phyloP scores from a whole-genome alignment of 352 stramenopile genomes.

The Phytophthora uliginosa region DNA sequence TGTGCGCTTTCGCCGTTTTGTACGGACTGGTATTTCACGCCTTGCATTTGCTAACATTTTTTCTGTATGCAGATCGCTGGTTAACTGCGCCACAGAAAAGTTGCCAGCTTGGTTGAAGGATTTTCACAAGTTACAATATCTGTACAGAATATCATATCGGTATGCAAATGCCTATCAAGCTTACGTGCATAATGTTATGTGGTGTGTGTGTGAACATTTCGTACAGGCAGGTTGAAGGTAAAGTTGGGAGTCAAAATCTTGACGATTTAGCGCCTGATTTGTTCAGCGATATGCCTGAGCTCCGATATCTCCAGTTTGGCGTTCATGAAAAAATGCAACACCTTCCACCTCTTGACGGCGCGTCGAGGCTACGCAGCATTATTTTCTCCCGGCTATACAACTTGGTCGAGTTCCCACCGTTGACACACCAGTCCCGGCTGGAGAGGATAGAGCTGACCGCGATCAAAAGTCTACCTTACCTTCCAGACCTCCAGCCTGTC shows the following conservation, averaged over 20 bases:
- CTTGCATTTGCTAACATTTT: not conserved
- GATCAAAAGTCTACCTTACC: slow-evolving; percentile 1
- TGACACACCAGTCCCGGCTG: slow-evolving; percentile 15
- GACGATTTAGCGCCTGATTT: slow-evolving; percentile 27
- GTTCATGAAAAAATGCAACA: slow-evolving; percentile 24
- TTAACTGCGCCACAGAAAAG: slow-evolving; percentile 31
- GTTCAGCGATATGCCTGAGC: slow-evolving; percentile 32
- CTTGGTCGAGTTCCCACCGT: slow-evolving; percentile 28
- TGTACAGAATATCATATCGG: slow-evolving; percentile 26
- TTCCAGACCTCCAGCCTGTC: slow-evolving; percentile 29
- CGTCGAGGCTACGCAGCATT: slow-evolving; percentile 37
- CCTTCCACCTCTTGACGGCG: slow-evolving; percentile 34
- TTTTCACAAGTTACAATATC: slow-evolving; percentile 45
- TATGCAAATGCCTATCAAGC: not conserved
- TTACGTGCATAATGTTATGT: not conserved
- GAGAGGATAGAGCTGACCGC: slow-evolving; percentile 32
- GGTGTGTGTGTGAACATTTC: not conserved
- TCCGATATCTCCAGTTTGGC: slow-evolving; percentile 47
- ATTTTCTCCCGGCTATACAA: slow-evolving; percentile 25
- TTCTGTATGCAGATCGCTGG: slow-evolving; percentile 24
- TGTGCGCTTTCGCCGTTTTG: slow-evolving; percentile 31
- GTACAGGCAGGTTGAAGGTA: slow-evolving; percentile 49
- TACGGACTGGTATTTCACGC: not conserved
- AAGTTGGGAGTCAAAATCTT: slow-evolving; percentile 24
- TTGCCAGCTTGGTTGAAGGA: slow-evolving; percentile 37